These are phyloP conservation scores for Cornus suecica DNA, from an alignment of 148 eudicot genomes.

Conservation along the genomic window DNA sequence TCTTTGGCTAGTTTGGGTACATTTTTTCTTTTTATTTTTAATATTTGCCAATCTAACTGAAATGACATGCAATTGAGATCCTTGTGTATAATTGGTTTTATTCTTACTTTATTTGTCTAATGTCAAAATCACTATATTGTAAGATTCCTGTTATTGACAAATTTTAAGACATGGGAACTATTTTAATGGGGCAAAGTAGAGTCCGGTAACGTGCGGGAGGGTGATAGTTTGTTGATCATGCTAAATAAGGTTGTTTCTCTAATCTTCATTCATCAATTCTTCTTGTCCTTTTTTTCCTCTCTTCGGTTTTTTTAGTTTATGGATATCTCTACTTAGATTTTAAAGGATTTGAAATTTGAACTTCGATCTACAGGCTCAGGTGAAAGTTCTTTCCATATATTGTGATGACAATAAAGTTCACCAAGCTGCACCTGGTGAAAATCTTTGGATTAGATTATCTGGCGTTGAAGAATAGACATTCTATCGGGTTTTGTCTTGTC, in stretches of 20 bases:
- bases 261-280: neutral
- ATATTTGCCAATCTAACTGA: too few relatives aligned
- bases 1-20: too few relatives aligned
- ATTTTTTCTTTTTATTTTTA: too few relatives aligned
- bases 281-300: neutral
- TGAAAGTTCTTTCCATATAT: slow-evolving; percentile 70
- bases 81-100: neutral
- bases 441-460: slow-evolving; percentile 71
- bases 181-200: slow-evolving; percentile 97
- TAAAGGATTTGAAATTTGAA: neutral
- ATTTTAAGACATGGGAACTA: slow-evolving; percentile 88
- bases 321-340: neutral
- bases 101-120: neutral
- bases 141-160: slow-evolving; percentile 82
- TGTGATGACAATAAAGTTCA: slow-evolving; percentile 74
- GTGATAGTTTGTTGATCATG: slow-evolving; percentile 69
- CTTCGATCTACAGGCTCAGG: slow-evolving; percentile 56
- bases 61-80: too few relatives aligned
- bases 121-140: slow-evolving; percentile 10
- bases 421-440: slow-evolving; percentile 86
- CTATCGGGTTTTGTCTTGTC: slow-evolving; percentile 71
- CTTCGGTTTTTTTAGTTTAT: neutral
- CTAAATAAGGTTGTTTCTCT: slow-evolving; percentile 68
- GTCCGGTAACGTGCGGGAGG: slow-evolving; percentile 82
- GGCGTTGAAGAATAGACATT: slow-evolving; percentile 93